A percentile compares a stretch with the other conserved stretches of the same genome.
These are phyloP conservation scores for Castanea sativa DNA, from an alignment of 306 rosid genomes.

Conservation along the genomic window DNA sequence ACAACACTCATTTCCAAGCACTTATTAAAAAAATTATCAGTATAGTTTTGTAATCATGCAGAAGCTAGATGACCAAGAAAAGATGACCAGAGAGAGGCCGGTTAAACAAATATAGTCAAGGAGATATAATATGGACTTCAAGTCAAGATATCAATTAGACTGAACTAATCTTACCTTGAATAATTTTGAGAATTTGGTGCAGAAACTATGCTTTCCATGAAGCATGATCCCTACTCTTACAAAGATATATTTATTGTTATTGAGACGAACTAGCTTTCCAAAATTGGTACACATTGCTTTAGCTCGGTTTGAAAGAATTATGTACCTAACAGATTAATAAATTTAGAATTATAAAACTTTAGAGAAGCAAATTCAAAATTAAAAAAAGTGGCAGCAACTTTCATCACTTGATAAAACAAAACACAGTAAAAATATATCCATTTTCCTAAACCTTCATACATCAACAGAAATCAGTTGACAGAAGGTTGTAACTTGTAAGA, in stretches of 20 bases:
- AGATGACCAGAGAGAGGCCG: neutral
- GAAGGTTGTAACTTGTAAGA: neutral
- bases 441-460: neutral
- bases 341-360: constrained; percentile 15
- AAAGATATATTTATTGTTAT: constrained; percentile 42
- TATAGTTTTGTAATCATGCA: neutral
- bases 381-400: neutral
- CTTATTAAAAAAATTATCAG: neutral
- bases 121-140: constrained; percentile 5
- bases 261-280: constrained; percentile 29
- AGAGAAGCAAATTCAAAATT: constrained; percentile 4
- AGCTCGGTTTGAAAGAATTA: constrained; percentile 51
- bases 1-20: neutral
- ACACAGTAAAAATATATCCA: neutral
- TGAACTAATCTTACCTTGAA: constrained; percentile 46
- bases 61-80: neutral
- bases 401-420: neutral
- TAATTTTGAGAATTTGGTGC: constrained; percentile 58
- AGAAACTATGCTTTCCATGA: constrained; percentile 75
- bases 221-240: constrained; percentile 76
- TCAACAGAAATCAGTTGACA: too few species aligned
- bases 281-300: constrained; percentile 35
- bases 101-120: neutral
- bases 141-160: neutral
- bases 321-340: constrained; percentile 44